These are phyloP conservation scores for Barnettozyma pratensis DNA, from an alignment of 805 yeast species.

Conservation along the genomic window DNA sequence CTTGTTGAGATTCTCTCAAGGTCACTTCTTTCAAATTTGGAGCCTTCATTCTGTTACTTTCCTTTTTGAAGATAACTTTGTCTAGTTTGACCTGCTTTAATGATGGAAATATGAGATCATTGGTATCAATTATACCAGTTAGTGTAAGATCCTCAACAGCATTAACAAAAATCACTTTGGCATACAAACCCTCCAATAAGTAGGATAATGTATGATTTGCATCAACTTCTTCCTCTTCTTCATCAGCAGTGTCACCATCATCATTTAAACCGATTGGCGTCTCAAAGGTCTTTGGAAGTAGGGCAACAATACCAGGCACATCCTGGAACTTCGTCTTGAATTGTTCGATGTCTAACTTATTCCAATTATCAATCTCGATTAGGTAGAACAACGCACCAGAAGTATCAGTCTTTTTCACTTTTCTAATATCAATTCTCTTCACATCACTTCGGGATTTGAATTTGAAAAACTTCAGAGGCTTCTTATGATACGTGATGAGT, in stretches of 20 bases:
- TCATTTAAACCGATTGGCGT: background rate
- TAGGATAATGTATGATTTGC: background rate
- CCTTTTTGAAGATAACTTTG: background rate
- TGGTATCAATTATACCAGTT: slow-evolving; percentile 1
- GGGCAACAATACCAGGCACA: slow-evolving; percentile 1
- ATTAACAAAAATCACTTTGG: slow-evolving; percentile 1
- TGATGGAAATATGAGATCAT: slow-evolving; percentile 2
- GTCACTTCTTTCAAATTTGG: slow-evolving; percentile 2
- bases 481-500: slow-evolving; percentile 9
- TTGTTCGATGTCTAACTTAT: background rate
- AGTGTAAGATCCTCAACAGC: background rate
- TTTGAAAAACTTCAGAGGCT: slow-evolving; percentile 6
- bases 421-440: background rate
- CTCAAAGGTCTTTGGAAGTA: background rate
- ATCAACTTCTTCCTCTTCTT: background rate
- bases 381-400: background rate
- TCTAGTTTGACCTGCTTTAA: background rate
- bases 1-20: background rate
- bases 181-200: slow-evolving; percentile 3
- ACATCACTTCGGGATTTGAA: background rate
- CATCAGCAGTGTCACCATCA: background rate
- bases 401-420: background rate
- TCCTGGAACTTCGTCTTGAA: slow-evolving; percentile 4
- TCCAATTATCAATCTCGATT: slow-evolving; percentile 7
- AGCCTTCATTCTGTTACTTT: background rate